Conservation (phyloP, 805 yeast species). For the Cyberlindnera euphorbiiphila region DNA sequence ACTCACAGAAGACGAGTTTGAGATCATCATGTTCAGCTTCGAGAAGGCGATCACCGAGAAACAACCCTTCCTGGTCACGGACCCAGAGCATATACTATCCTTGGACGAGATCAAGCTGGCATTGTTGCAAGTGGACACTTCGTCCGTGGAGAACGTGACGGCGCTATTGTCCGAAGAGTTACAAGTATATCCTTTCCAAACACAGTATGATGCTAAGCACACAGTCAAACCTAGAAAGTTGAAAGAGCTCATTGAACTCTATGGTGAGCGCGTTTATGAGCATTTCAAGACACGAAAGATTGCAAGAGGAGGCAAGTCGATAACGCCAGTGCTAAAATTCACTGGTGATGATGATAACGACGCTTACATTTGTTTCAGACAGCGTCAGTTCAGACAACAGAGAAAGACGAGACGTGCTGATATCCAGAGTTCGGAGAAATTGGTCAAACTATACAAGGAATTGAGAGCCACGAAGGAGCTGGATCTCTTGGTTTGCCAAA, state of each 20-base stretch:
- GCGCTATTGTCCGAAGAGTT: conserved; percentile 54
- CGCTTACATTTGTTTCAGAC: conserved; percentile 92
- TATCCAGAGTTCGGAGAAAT: conserved; percentile 79
- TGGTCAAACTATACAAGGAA: conserved; percentile 70
- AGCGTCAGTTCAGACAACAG: conserved; percentile 92
- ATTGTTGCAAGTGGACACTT: conserved; percentile 39
- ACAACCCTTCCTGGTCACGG: conserved; percentile 87
- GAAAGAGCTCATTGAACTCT: conserved; percentile 44
- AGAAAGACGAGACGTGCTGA: conserved; percentile 96
- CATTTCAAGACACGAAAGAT: conserved; percentile 82
- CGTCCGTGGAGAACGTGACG: conserved; percentile 56
- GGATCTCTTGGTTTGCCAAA: conserved; percentile 62
- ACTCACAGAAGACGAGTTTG: conserved; percentile 84
- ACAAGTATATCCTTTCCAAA: conserved; percentile 50
- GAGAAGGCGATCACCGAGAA: conserved; percentile 72
- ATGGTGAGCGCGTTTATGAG: conserved; percentile 66
- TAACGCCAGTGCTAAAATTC: conserved; percentile 73
- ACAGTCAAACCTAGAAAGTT: conserved; percentile 42
- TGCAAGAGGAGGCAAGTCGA: conserved; percentile 60
- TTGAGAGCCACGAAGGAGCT: conserved; percentile 71
- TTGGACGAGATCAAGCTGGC: conserved; percentile 64
- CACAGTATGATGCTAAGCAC: conserved; percentile 46
- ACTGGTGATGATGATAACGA: conserved; percentile 88
- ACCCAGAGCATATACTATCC: conserved; percentile 69
- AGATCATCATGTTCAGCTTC: conserved; percentile 64